A percentile compares a stretch with the other conserved stretches of the same genome.
Conservation (phyloP, 768 basidiomycete genomes). For the Lactarius pseudohatsudake region DNA sequence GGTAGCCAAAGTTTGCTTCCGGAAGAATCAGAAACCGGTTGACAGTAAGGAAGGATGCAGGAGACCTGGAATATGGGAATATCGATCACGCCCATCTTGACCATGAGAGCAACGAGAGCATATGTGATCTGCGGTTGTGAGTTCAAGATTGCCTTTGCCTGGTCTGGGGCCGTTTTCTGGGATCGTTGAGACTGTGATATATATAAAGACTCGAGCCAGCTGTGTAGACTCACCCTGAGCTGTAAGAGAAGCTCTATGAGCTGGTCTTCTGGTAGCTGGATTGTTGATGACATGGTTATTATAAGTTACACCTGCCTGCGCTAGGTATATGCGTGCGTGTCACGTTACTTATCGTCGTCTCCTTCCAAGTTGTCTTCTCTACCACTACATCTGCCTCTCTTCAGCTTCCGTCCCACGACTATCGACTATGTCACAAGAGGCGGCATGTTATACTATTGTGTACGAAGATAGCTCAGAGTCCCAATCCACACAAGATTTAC, state of each 20-base stretch:
- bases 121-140: conserved; percentile 75
- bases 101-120: conserved; percentile 75
- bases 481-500: conserved; percentile 79
- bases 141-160: conserved; percentile 67
- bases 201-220: neutral
- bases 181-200: conserved; percentile 1
- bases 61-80: conserved; percentile 73
- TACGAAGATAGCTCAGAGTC: conserved; percentile 71
- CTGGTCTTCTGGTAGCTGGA: conserved; percentile 59
- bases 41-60: neutral
- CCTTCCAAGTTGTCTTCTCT: neutral
- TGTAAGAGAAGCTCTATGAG: conserved; percentile 74
- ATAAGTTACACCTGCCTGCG: neutral
- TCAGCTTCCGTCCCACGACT: conserved; percentile 3
- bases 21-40: conserved; percentile 3
- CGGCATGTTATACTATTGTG: conserved; percentile 76
- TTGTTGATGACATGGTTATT: conserved; percentile 49
- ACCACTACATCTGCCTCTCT: neutral
- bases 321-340: conserved; percentile 13
- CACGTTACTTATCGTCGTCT: conserved; percentile 1
- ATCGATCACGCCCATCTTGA: conserved; percentile 71
- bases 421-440: conserved; percentile 46
- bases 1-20: conserved; percentile 62
- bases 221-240: conserved; percentile 49
- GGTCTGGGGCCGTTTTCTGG: conserved; percentile 73